Base-by-base conservation (phyloP, 768 basidiomycete species). In the Mycena olivaceomarginata region DNA sequence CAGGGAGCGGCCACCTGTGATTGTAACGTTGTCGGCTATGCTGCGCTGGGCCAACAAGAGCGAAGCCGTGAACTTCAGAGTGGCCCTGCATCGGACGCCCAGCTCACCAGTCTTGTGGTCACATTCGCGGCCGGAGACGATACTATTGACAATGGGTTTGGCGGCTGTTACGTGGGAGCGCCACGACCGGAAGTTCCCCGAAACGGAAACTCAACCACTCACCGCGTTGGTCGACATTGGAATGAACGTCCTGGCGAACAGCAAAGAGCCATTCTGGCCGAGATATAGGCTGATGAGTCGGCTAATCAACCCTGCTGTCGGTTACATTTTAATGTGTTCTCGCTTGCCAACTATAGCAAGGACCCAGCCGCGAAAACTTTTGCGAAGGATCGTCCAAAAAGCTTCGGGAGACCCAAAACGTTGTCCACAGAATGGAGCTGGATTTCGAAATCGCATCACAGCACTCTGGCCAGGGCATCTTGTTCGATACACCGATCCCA, bases 111-210 rank as follows among this genome's bases (percentile, higher is more conserved):
- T 31, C 31, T 31, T 31, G 31, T 31, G 31, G 31, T 31, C 4
- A 31, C 3, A 31, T 31, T 2, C 31, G 4, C 31, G 31, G 31
- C 31, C 31, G 31, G 31, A 60, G 59, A n/a, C 31, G 13, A 60
- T 40, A 39, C 5, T 62, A 40, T 31, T 4, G n/a, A 12, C n/a
- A 48, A 53, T 0, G 9, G 22, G 6, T 20, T 57, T 40, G 53
- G 70, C 40, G 22, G 22, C 25, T n/a, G 20, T 18, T 41, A 6
- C 63, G 71, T 72, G 70, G 70, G 70, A 72, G 22, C 46, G 51
- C 46, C 60, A 31, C 31, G 64, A 70, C 46, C 70, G 51, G 71
- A 72, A 66, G 48, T 31, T 31, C 31, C 31, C 31, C 40, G 25
- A 39, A 71, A 31, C 31, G 51, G 11, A 53, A 53, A 53, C 51